Base-by-base conservation (phyloP, 2,329 filamentous ascomycete species). In the Pestalotiopsis sp. region DNA sequence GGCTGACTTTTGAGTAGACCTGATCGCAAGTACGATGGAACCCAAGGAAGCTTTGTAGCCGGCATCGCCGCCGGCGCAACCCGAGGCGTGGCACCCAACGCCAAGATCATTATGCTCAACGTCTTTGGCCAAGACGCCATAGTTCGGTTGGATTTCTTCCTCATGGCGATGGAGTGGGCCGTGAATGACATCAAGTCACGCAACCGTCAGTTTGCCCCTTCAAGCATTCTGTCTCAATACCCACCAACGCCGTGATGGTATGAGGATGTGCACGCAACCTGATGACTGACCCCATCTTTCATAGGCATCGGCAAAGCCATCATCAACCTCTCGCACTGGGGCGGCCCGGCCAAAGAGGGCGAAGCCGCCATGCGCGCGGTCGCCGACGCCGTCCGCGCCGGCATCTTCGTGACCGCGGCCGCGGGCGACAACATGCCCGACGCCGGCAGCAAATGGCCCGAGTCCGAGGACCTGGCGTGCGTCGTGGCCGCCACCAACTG, bases 31-130 rank as follows among this genome's bases (percentile, higher is more conserved):
- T 80, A 83, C 72, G 69, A 56, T 6, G 71, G 75, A 14, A 82
- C 82, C 20, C 81, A 84, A 68, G 82, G 82, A 27, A 84, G 82
- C 2, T 81, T 83, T 69, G 78, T 81, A 63, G 78, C 82, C 12
- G 82, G 82, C 3, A 83, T 78, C 59, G 79, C 83, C 59, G 81
- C 75, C 17, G 76, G 79, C 57, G 75, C 70, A 52, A 79, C 74
- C 5, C 82, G 78, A 63, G 82, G 82, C 56, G 80, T 84, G 5
- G 77, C 80, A 11, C 83, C 83, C 72, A 75, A 79, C 45, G 70
- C 75, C 31, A 75, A 67, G 31, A 67, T 85, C 66, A 76, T 86
- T 66, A 78, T 77, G n/a, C 81, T 86, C 72, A 85, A 85, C 74
- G 81, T 85, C 73, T 75, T 78, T 79, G n/a, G 72, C 68, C 25